Evolutionary conservation across 2,329 filamentous ascomycete genomes (phyloP), one percentile per base, ranked within the genome.

Genomic region (Sphaerulina musiva): DNA sequence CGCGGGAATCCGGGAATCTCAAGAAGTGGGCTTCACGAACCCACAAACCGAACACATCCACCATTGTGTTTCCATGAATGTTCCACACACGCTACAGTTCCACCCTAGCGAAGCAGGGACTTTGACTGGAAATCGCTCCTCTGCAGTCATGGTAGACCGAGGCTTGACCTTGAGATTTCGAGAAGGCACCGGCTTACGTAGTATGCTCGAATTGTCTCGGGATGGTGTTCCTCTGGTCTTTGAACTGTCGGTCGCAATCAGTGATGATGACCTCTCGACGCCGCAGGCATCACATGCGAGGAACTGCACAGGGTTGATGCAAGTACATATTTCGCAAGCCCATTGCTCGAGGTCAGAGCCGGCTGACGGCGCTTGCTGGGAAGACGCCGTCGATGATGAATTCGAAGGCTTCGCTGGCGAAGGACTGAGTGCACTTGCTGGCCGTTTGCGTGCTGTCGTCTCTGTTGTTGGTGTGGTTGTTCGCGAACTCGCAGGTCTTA

Each of bases 51-150:
- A 76, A 61, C 82, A 85, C 4, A 80, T 83, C 81, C 81, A 84
- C 80, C 81, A 85, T 61, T 80, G 70, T 17, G 74, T 76, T 66
- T 84, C 82, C 80, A 84, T 84, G 56, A 82, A 84, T 0, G 77
- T 76, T 5, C 80, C 79, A 56, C 82, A 85, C 5, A 71, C 68
- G 48, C 72, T 62, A 65, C 82, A 85, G 51, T 77, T 72, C 82
- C 82, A 85, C 1, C 80, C 81, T 17, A 82, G 72, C 17, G 70
- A 70, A n/a, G 72, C 69, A 1, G 70, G 44, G 17, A 52, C 34
- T 43, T 50, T 53, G 40, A 50, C 31, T 20, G 48, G 51, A 29
- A 56, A 53, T 12, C 46, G 50, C 10, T 50, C 50, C 32, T 41
- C 39, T 23, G 55, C 52, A 6, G 48, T 51, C 44, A 54, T 51